Conservation (phyloP, 73 alveolate species). For the Diophrys sp. region DNA sequence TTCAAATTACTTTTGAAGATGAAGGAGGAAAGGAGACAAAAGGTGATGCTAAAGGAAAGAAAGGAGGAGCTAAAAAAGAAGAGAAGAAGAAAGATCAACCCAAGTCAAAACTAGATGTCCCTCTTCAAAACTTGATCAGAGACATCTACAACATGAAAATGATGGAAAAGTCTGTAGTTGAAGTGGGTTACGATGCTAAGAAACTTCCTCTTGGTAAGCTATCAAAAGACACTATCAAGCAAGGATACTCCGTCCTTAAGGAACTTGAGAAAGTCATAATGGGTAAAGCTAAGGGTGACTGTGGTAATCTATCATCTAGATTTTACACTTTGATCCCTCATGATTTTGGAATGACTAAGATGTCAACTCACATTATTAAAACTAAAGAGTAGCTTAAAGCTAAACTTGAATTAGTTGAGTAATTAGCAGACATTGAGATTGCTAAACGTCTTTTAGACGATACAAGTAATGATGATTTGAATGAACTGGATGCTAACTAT, state of each 20-base stretch:
- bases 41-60: conserved; percentile 2
- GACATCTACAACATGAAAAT: conserved; percentile 46
- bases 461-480: conserved; percentile 21
- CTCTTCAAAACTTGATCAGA: conserved; percentile 23
- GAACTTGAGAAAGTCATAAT: conserved; percentile 59
- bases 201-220: conserved; percentile 62
- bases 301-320: conserved; percentile 64
- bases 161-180: conserved; percentile 51
- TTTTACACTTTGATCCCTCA: conserved; percentile 95
- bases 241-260: conserved; percentile 68
- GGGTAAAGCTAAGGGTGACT: conserved; percentile 28
- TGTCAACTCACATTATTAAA: conserved; percentile 74
- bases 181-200: conserved; percentile 53
- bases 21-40: background rate
- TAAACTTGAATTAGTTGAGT: conserved; percentile 81
- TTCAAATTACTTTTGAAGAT: conserved; percentile 27
- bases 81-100: conserved; percentile 15
- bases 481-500: conserved; percentile 52
- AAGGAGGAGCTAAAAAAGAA: conserved; percentile 6
- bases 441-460: conserved; percentile 36
- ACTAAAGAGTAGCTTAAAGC: conserved; percentile 73
- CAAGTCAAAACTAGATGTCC: background rate
- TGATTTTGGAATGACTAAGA: conserved; percentile 84
- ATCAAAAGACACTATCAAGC: conserved; percentile 41
- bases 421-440: conserved; percentile 39